Evolutionary conservation across 2,329 filamentous ascomycete genomes (phyloP), one percentile per base, ranked within the genome.

Genomic region (Aureobasidium sp.): DNA sequence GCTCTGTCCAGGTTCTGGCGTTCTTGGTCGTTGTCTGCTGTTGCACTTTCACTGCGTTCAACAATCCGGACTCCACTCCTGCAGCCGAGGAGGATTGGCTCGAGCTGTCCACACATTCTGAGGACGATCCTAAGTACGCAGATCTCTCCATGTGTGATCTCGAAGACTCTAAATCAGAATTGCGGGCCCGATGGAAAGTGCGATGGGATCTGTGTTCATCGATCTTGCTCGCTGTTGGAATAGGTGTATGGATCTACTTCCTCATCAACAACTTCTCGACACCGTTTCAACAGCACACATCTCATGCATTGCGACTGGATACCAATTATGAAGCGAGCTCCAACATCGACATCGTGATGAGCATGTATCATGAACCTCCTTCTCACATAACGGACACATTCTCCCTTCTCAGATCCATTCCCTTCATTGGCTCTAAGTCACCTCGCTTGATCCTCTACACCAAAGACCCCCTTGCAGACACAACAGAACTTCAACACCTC

Each of bases 351-450:
- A 67, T 75, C 15, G 73, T 75, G 4, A 67, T 76, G 55, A 74
- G 70, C 67, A 75, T 73, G 70, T 73, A 73, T 64, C 70, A 71
- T 59, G 74, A 75, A 59, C 67, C 69, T 0, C 53, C 68, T 6
- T 59, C 67, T 7, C 61, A 58, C 8, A 59, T 74, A 9, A 48
- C 5, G 2, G 27, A 48, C 4, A 48, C 45, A 8, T 29, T 32
- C 5, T n/a, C 25, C 5, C 45, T 29, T 2, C 45, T 48, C 27
- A 54, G 62, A 25, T 64, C 57, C 9, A 67, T 72, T 34, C 66
- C 69, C 1, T 48, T 52, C 13, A 65, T 71, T 25, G 63, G 65
- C 15, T 39, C 50, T 25, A 52, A 37, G 1, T 57, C 66, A 2
- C 67, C 71, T 10, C 47, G 63, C 10, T 41, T 72, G 2, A 67